phyloP scores from a whole-genome alignment of 257 asterid species.

The Solanum dulcamara region DNA sequence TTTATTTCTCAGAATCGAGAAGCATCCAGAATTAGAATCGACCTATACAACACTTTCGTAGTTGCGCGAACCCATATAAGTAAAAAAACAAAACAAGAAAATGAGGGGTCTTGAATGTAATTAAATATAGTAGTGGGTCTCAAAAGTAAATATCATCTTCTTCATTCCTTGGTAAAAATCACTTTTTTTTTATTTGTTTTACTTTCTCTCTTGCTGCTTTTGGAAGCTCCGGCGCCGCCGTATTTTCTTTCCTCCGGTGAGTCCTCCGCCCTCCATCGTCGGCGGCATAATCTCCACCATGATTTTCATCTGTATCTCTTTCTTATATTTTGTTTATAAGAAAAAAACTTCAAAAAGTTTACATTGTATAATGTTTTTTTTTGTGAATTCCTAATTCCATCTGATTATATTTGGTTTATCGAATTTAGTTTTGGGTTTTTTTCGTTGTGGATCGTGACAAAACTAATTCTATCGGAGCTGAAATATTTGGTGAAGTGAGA shows the following conservation, averaged over 20 bases:
- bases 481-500: not conserved
- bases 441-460: not conserved
- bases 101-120: not conserved
- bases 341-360: not conserved
- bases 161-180: not conserved
- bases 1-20: not conserved
- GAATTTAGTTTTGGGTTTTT: not conserved
- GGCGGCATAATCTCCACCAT: not conserved
- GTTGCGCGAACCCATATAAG: not conserved
- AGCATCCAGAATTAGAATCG: too few relatives aligned
- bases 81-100: not conserved
- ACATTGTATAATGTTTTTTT: not conserved
- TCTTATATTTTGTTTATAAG: not conserved
- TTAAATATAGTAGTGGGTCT: not conserved
- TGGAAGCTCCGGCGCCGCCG: not conserved
- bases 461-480: not conserved
- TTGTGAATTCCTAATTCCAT: not conserved
- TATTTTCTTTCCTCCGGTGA: not conserved
- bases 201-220: not conserved
- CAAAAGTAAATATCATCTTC: not conserved
- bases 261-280: not conserved
- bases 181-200: not conserved
- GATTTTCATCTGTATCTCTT: not conserved
- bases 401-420: not conserved
- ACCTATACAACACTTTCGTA: too few relatives aligned